Conservation (phyloP, 1,284 basidiomycete species). For the Apiotrichum mycotoxinovorans region DNA sequence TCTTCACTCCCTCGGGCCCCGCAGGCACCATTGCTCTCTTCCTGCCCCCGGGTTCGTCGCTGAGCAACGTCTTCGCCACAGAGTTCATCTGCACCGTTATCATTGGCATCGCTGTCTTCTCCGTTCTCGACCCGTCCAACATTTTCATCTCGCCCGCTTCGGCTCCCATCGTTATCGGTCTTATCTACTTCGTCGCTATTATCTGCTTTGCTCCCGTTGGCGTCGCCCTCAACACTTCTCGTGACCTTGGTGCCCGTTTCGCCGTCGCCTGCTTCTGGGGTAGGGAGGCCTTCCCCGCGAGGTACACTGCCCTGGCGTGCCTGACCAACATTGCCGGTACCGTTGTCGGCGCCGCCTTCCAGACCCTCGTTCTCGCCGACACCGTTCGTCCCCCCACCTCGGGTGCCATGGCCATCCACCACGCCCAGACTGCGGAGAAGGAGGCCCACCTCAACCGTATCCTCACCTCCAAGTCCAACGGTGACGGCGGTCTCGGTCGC, state of each 20-base stretch:
- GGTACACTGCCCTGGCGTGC: conserved; percentile 7
- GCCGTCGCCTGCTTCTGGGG: conserved; percentile 15
- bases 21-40: conserved; percentile 9
- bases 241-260: conserved; percentile 19
- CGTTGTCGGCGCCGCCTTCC: conserved; percentile 10
- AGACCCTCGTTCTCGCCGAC: conserved; percentile 17
- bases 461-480: not conserved
- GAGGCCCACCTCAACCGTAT: conserved; percentile 7
- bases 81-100: conserved; percentile 6
- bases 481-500: not conserved
- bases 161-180: conserved; percentile 7
- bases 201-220: conserved; percentile 7
- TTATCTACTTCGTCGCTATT: conserved; percentile 13
- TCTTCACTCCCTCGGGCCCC: conserved; percentile 5
- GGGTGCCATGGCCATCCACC: not conserved
- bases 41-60: not conserved
- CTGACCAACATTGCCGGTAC: conserved; percentile 16
- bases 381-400: conserved; percentile 7
- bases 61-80: conserved; percentile 15
- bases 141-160: conserved; percentile 10
- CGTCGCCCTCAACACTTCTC: conserved; percentile 17
- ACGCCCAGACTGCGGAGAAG: not conserved
- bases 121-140: conserved; percentile 19
- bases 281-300: conserved; percentile 5
- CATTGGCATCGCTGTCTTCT: conserved; percentile 11